These are phyloP conservation scores for Ustanciosporium gigantosporum DNA, from an alignment of 1,284 basidiomycete genomes.

Conservation along the genomic window DNA sequence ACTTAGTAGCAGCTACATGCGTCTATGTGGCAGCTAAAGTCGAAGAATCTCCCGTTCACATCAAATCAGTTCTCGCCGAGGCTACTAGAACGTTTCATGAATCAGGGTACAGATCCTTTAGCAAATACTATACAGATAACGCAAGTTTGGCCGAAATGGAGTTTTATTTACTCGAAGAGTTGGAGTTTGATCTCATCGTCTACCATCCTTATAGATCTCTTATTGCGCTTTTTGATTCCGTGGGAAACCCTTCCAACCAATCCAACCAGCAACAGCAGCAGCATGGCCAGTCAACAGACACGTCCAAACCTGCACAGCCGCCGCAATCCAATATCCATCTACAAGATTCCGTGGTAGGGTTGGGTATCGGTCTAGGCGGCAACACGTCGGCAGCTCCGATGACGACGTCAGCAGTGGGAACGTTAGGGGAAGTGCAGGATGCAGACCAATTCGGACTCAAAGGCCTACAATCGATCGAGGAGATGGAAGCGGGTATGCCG, in stretches of 20 bases:
- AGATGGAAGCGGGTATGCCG: not conserved
- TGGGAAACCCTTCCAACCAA: conserved; percentile 1
- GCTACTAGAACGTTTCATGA: conserved; percentile 65
- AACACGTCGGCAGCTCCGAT: not conserved
- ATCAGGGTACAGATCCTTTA: conserved; percentile 42
- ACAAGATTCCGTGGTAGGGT: not conserved
- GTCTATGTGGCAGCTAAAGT: conserved; percentile 95
- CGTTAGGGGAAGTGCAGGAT: too few relatives aligned
- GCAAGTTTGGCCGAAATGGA: conserved; percentile 92
- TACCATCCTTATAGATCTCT: conserved; percentile 93
- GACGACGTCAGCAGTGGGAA: too few relatives aligned
- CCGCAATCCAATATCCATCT: not conserved
- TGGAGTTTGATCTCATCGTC: conserved; percentile 89
- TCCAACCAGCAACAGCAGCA: not conserved
- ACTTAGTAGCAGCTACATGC: conserved; percentile 87
- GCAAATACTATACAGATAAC: conserved; percentile 79
- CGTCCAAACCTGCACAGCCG: too few relatives aligned
- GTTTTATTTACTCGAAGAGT: conserved; percentile 93
- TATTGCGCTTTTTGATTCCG: conserved; percentile 71
- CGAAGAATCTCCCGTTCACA: conserved; percentile 91
- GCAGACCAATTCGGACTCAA: not conserved
- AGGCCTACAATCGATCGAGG: not conserved
- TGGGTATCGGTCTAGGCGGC: not conserved
- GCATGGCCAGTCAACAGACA: too few relatives aligned
- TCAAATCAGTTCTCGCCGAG: conserved; percentile 87